Conservation (phyloP, 257 asterid genomes). For the Capsicum baccatum region DNA sequence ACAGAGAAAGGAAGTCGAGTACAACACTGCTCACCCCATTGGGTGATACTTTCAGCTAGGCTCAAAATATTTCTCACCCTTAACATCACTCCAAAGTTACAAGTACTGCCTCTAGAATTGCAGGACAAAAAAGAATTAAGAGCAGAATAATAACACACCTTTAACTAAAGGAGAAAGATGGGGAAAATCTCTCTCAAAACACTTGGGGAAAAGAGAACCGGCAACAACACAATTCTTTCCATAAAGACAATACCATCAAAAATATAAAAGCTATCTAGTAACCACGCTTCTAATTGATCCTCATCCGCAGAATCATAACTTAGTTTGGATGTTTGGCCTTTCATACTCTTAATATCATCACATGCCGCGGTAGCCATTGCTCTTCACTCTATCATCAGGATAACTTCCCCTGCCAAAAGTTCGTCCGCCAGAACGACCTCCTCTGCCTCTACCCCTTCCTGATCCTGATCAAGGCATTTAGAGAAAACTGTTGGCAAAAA, state of each 20-base stretch:
- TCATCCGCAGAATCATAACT: background rate
- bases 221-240: conserved; percentile 16
- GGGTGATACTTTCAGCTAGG: background rate
- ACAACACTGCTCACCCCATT: background rate
- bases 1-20: background rate
- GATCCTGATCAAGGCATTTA: conserved; percentile 53
- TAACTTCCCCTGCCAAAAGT: conserved; percentile 54
- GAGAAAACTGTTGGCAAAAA: conserved; percentile 11
- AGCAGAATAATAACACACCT: conserved; percentile 20
- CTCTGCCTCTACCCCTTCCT: conserved; percentile 64
- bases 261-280: conserved; percentile 8
- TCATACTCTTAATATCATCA: conserved; percentile 32
- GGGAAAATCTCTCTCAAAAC: conserved; percentile 25
- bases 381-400: conserved; percentile 29
- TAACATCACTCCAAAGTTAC: background rate
- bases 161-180: conserved; percentile 27
- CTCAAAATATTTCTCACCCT: background rate
- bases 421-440: conserved; percentile 60
- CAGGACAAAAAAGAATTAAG: conserved; percentile 2
- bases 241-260: conserved; percentile 7
- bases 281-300: conserved; percentile 19
- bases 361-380: conserved; percentile 47
- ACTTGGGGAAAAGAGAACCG: background rate
- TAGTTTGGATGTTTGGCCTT: conserved; percentile 2
- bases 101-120: conserved; percentile 14